Evolutionary conservation across 2,329 filamentous ascomycete genomes (phyloP), one percentile per base, ranked within the genome.

Genomic region (Claviceps monticola): DNA sequence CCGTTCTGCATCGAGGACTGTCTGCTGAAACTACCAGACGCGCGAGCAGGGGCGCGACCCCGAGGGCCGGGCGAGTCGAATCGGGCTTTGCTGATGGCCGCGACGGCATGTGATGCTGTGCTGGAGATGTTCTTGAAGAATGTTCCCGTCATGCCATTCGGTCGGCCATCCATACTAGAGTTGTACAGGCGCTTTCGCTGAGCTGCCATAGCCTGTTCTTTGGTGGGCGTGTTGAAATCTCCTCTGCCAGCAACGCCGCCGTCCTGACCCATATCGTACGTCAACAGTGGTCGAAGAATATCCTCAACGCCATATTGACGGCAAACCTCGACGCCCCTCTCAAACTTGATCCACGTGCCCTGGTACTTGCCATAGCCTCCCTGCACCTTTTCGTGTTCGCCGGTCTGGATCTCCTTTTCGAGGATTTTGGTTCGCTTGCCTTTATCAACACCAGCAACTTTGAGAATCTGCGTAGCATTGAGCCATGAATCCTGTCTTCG

Each of bases 331-430:
- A 94, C 78, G 1, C 91, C 93, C 55, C 91, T 82, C 48, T 91
- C 86, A 63, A 95, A 97, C 62, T 86, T 88, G 63, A 98, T 95
- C 93, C 93, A 98, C 2, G 93, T 98, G 51, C 93, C 93, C 72
- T 98, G 93, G 63, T 98, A 98, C 72, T 97, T 97, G 57, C 93
- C 93, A 63, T 98, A 98, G 5, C 93, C 93, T 37, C 93, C 93
- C 66, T 98, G 93, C 2, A 98, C 91, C 69, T 98, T 98, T 67
- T 98, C 93, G 67, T 98, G 91, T 64, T 95, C 88, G 62, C 93
- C 93, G 0, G 86, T 93, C 57, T 95, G 81, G 54, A 98, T 95
- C 68, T 98, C 93, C 69, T 97, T 97, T 66, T 98, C 93, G 49
- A 98, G 76, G 7, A 97, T 94, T 68, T 97, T 97, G 53, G 93